Evolutionary conservation across 768 basidiomycete genomes (phyloP), one percentile per base, ranked within the genome.

Genomic region (Mrakia gelida): DNA sequence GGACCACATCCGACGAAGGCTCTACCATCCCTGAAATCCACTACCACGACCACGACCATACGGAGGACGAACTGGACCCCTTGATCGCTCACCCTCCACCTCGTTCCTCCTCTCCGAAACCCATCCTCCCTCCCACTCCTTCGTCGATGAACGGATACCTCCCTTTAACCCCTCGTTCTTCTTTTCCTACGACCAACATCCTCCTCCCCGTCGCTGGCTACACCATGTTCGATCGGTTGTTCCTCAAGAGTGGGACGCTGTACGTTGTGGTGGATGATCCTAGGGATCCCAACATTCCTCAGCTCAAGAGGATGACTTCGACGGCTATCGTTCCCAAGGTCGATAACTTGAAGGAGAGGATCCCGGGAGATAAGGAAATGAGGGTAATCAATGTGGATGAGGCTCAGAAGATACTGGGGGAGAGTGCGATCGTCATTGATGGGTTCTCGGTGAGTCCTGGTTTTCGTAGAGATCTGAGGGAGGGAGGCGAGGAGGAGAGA

Each of bases 191-290:
- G 26, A 59, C 59, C 23, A 28, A 59, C 9, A 59, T 59, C 59
- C 59, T 59, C 59, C 59, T 59, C 23, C 59, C 59, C 59, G n/a
- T 59, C 59, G 59, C 59, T n/a, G 59, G 59, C 26, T 59, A n/a
- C 59, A 59, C 23, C n/a, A 8, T 59, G 9, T 59, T 59, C n/a
- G 59, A 59, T 28, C 59, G 59, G 2, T 26, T 59, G 7, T 59
- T n/a, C 59, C 59, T 59, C 59, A 59, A 59, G 11, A 9, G 11
- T 13, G 59, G 59, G 6, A 28, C 28, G 9, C 26, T 59, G 26
- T 59, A 59, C 28, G 28, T 59, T 2, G 59, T 59, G 8, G 59
- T 59, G 9, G 59, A 59, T 7, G 59, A 59, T 59, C 23, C 23
- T 1, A 13, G 59, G 26, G 59, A n/a, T 28, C 28, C 59, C 23